Evolutionary conservation across 2,329 filamentous ascomycete species (phyloP), one percentile per base, ranked within the genome.

Genomic region (Aureobasidium mangrovei): DNA sequence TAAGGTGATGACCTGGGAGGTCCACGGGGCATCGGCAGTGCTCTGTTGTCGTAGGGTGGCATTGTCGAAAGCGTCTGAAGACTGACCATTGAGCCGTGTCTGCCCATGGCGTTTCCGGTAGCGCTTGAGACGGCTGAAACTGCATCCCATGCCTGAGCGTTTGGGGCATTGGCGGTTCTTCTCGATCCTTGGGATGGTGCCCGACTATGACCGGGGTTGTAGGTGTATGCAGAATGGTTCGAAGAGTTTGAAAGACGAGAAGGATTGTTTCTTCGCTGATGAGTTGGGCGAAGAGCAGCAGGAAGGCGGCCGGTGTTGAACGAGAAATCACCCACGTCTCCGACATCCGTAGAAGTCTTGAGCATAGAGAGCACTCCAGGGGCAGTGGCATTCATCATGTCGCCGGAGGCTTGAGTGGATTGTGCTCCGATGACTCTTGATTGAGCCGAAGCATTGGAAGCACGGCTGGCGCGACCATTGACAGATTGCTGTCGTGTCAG

Each of bases 311-410:
- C 64, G 36, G 64, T 63, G 58, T 69, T 64, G 61, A 69, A 68
- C 4, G 66, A 66, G 18, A 74, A 62, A 29, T 67, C 63, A 8
- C 67, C 71, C 45, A 77, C 64, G 57, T 75, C 70, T 48, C 74
- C 73, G 46, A 74, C 69, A 60, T 77, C 74, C 1, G 72, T 77
- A 7, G 70, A 71, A 8, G 73, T 76, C 56, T 72, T 71, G 54
- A 77, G 71, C 74, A 77, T 77, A 58, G 71, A 74, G 64, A 73
- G 65, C 57, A 77, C 69, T 39, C 70, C 72, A 28, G 70, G 70
- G 65, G 62, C 56, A 55, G 66, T 51, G 43, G 62, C 55, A 55
- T 62, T 58, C 60, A 63, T 56, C 58, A 60, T 56, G 58, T 65
- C 63, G 12, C 24, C 26, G 4, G 39, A 44, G n/a, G 24, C 40